These are phyloP conservation scores for Cubamyces sp. DNA, from an alignment of 768 basidiomycete genomes.

Conservation along the genomic window DNA sequence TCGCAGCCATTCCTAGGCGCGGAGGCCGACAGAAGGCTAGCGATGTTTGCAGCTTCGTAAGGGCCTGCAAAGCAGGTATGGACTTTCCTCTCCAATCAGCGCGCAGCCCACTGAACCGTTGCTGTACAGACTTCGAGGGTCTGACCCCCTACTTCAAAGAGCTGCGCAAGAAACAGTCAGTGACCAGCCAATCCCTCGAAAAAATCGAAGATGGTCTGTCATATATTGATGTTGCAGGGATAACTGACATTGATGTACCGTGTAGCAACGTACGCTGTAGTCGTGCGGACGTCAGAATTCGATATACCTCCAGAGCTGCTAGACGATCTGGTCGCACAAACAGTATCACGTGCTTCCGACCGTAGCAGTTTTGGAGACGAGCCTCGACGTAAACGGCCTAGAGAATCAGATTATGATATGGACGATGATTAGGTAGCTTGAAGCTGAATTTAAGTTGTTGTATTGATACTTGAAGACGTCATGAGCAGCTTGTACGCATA, in stretches of 20 bases:
- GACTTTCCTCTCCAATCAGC: slow-evolving; percentile 18
- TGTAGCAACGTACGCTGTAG: slow-evolving; percentile 72
- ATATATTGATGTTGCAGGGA: slow-evolving; percentile 21
- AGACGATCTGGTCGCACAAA: slow-evolving; percentile 64
- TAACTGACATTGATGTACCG: neutral
- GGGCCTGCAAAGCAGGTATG: slow-evolving; percentile 71
- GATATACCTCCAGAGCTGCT: slow-evolving; percentile 68
- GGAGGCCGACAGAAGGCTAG: slow-evolving; percentile 67
- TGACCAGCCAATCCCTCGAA: slow-evolving; percentile 84
- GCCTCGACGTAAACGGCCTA: slow-evolving; percentile 19
- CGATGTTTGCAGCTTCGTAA: slow-evolving; percentile 71
- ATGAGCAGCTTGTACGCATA: too few relatives aligned
- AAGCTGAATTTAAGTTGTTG: neutral
- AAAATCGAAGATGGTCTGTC: slow-evolving; percentile 90
- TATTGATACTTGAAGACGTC: neutral
- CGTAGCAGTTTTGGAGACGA: slow-evolving; percentile 18
- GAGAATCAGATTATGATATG: slow-evolving; percentile 19
- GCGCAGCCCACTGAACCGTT: neutral
- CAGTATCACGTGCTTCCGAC: slow-evolving; percentile 18
- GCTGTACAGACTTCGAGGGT: slow-evolving; percentile 69
- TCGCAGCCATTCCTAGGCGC: slow-evolving; percentile 73
- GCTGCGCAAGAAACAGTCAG: slow-evolving; percentile 84
- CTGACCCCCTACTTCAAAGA: slow-evolving; percentile 72
- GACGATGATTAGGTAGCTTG: slow-evolving; percentile 12
- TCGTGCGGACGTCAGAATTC: slow-evolving; percentile 73